phyloP scores from a whole-genome alignment of 2,329 filamentous ascomycete genomes.

The Colletotrichum limetticola region DNA sequence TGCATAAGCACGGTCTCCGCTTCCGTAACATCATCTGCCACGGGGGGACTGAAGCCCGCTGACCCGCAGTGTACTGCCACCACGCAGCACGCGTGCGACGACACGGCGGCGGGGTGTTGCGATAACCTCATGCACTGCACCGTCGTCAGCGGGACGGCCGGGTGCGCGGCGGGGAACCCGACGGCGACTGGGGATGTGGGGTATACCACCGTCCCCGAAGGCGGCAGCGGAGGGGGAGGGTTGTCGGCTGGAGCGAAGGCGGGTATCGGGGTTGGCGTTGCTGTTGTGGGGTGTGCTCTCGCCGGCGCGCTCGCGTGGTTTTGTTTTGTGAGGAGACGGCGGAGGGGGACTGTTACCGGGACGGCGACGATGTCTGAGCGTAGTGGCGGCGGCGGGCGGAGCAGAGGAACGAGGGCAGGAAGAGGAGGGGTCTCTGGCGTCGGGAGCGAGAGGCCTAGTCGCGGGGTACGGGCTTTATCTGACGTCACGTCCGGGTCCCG shows the following conservation, averaged over 20 bases:
- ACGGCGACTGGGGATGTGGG: constrained; percentile 45
- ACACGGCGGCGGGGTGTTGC: constrained; percentile 61
- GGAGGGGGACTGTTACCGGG: constrained; percentile 35
- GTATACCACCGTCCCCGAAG: constrained; percentile 32
- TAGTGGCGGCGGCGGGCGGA: constrained; percentile 14
- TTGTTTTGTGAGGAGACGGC: constrained; percentile 54
- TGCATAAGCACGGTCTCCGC: constrained; percentile 48
- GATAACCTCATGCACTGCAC: constrained; percentile 55
- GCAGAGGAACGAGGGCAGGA: neutral
- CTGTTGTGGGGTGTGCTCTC: constrained; percentile 53
- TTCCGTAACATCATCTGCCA: constrained; percentile 33
- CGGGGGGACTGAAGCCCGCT: constrained; percentile 46
- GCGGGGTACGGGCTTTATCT: constrained; percentile 41
- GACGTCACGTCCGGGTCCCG: constrained; percentile 44
- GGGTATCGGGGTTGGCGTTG: constrained; percentile 66
- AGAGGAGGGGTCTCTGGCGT: constrained; percentile 32
- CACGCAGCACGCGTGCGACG: constrained; percentile 54
- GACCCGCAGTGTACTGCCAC: constrained; percentile 55
- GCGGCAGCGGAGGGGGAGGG: neutral
- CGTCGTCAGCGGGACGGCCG: constrained; percentile 46
- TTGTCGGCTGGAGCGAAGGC: constrained; percentile 64
- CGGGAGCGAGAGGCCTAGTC: constrained; percentile 31
- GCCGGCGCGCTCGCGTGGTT: constrained; percentile 59
- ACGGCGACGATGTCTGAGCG: constrained; percentile 8
- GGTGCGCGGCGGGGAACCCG: constrained; percentile 51